These are phyloP conservation scores for Phialocephala subalpina DNA, from an alignment of 2,329 filamentous ascomycete genomes.

Conservation along the genomic window DNA sequence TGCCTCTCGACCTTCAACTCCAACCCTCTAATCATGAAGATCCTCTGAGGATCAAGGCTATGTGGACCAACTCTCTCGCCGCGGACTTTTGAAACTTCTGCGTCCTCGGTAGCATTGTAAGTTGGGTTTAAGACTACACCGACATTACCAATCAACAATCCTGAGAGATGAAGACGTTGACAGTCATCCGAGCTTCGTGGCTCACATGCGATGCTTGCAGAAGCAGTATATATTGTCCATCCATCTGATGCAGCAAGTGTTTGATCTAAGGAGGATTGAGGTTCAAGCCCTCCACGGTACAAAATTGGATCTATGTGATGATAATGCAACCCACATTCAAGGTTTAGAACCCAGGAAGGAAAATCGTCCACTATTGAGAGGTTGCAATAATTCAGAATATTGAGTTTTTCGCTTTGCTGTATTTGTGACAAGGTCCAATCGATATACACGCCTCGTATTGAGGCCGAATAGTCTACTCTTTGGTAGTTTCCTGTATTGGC, in stretches of 20 bases:
- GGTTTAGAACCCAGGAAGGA: background rate
- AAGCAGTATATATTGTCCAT: background rate
- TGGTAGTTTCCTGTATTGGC: background rate
- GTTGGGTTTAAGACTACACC: background rate
- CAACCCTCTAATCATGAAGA: background rate
- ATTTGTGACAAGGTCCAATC: background rate
- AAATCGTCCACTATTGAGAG: background rate
- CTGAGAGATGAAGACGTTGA: background rate
- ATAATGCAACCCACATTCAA: background rate
- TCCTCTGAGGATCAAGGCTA: background rate
- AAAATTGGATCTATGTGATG: background rate
- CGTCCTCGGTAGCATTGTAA: background rate
- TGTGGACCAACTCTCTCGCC: background rate
- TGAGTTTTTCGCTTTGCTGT: background rate
- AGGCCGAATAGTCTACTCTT: background rate
- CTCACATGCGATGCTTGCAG: background rate
- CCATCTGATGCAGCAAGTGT: background rate
- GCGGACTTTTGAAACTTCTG: background rate
- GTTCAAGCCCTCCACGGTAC: no score
- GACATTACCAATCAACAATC: background rate
- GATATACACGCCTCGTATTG: background rate
- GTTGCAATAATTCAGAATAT: background rate
- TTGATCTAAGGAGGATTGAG: no score
- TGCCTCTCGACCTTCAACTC: background rate
- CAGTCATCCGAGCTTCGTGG: background rate